Evolutionary conservation across 1,284 basidiomycete genomes (phyloP).

Genomic region (Schizopora paradoxa): DNA sequence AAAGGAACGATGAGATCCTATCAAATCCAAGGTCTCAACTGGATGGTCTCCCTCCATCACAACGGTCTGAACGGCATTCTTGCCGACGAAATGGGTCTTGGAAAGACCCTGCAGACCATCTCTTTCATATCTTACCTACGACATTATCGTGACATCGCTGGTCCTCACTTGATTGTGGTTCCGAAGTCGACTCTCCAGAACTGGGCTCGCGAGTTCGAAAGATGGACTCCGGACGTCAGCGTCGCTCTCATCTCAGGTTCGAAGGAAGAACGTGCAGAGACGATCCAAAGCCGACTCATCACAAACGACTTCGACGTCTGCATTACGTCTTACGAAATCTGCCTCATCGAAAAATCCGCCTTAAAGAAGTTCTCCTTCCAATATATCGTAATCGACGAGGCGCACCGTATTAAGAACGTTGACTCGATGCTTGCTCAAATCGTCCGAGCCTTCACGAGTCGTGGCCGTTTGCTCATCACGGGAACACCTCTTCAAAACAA

Average conservation of each 20-base stretch:
- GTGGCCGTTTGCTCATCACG: constrained; percentile 90
- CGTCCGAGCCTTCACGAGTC: constrained; percentile 85
- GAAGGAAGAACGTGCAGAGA: constrained; percentile 84
- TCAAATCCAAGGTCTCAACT: constrained; percentile 94
- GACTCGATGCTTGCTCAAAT: constrained; percentile 96
- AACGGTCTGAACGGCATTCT: constrained; percentile 92
- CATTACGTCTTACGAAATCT: constrained; percentile 97
- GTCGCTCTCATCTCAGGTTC: constrained; percentile 80
- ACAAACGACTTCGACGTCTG: constrained; percentile 91
- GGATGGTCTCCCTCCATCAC: constrained; percentile 93
- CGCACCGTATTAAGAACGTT: constrained; percentile 99
- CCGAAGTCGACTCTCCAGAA: constrained; percentile 98
- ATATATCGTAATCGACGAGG: constrained; percentile 99
- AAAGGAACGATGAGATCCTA: constrained; percentile 90
- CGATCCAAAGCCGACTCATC: constrained; percentile 77
- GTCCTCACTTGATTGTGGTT: constrained; percentile 93
- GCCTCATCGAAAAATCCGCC: constrained; percentile 88
- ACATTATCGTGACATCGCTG: constrained; percentile 70
- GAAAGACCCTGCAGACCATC: constrained; percentile 97
- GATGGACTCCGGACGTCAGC: constrained; percentile 90
- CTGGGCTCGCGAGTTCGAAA: constrained; percentile 90
- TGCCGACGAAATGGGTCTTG: constrained; percentile 96
- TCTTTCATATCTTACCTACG: constrained; percentile 96
- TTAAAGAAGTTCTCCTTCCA: constrained; percentile 96
- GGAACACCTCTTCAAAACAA: constrained; percentile 98